Evolutionary conservation across 1,139 yeast species (phyloP).

Genomic region (Pichia sp.): DNA sequence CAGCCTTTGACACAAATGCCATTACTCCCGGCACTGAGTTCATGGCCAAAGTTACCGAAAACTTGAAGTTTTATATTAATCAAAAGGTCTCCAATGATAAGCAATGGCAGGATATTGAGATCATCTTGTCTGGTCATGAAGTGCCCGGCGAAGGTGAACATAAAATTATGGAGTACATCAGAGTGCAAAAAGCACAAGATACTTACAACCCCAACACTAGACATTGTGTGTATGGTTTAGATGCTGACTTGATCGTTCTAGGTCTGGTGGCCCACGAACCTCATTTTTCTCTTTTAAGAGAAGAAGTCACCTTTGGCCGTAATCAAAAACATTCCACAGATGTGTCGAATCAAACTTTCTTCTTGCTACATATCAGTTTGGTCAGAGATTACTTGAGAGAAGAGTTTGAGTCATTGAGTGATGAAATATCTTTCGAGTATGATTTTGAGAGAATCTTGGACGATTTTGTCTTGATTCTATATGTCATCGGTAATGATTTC

Average conservation of each 20-base stretch:
- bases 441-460: conserved; percentile 87
- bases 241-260: conserved; percentile 94
- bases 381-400: conserved; percentile 86
- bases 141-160: conserved; percentile 99
- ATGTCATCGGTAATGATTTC: conserved; percentile 97
- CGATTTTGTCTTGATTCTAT: conserved; percentile 87
- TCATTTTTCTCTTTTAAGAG: conserved; percentile 89
- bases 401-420: conserved; percentile 70
- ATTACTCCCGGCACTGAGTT: conserved; percentile 99
- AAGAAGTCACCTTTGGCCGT: conserved; percentile 86
- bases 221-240: conserved; percentile 96
- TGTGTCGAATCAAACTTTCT: conserved; percentile 75
- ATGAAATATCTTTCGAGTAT: conserved; percentile 54
- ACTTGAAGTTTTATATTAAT: conserved; percentile 84
- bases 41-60: conserved; percentile 83
- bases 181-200: conserved; percentile 70
- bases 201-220: conserved; percentile 77
- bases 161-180: conserved; percentile 90
- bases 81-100: conserved; percentile 86
- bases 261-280: conserved; percentile 98
- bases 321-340: conserved; percentile 39
- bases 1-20: conserved; percentile 88
- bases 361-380: conserved; percentile 72
- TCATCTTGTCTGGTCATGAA: conserved; percentile 88
- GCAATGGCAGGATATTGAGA: conserved; percentile 81